Base-by-base conservation (phyloP, 495 filamentous ascomycete species). In the Aspergillus steynii region DNA sequence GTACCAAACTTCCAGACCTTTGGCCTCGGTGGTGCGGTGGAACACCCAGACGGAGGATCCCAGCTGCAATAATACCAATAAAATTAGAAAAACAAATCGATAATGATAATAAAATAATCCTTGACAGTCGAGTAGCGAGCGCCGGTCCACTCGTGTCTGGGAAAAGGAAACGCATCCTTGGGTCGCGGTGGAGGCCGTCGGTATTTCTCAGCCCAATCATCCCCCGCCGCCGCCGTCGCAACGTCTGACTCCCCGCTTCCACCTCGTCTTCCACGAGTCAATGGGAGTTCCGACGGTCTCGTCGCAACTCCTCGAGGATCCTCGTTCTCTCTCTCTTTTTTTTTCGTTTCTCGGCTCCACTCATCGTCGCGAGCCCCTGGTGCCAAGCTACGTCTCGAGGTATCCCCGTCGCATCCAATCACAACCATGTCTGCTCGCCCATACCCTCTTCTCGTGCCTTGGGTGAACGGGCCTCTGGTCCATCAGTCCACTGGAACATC, bases 391-490 rank as follows among this genome's bases (percentile, higher is more conserved):
- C 50, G 60, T 37, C 47, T 56, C 53, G 58, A 55, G 48, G 59
- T 59, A 51, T 59, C 58, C 54, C 37, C 37, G 37, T 42, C 37
- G 14, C 9, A 10, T 49, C 47, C 52, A 48, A 50, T 55, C 7
- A 52, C 58, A 55, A 42, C 29, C 42, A 27, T 5, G 53, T 58
- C 65, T 62, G 62, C 64, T 67, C 65, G 56, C 42, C 29, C 9
- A n/a, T 20, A 10, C 20, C 29, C 60, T 52, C 20, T 56, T 50
- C 60, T 32, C 29, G 53, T 55, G 26, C 58, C 55, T 28, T 31
- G 52, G 52, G 61, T 61, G 65, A 64, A 67, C 61, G 61, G 65
- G 32, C 65, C 65, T 64, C 61, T 42, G 25, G 14, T 55, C 50
- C 47, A 46, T 37, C 45, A 61, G 53, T 56, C 53, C 45, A 61